A percentile compares a stretch with the other conserved stretches of the same genome.
phyloP scores from a whole-genome alignment of 306 rosid genomes.

The Pyrus communis region DNA sequence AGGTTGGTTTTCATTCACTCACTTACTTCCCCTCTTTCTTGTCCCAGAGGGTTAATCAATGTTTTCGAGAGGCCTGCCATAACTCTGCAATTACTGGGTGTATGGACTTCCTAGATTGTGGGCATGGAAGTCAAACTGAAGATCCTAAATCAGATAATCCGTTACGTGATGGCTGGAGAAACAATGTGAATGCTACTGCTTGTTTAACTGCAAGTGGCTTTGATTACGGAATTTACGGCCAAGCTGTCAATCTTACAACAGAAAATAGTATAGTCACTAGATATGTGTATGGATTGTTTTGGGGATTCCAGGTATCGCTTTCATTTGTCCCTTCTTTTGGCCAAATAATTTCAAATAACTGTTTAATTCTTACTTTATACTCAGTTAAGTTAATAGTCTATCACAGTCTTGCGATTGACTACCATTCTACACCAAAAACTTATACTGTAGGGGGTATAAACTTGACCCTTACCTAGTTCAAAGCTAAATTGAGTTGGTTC shows the following conservation, averaged over 20 bases:
- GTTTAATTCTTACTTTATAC: neutral
- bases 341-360: neutral
- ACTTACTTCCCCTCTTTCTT: constrained; percentile 17
- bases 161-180: neutral
- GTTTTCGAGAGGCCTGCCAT: constrained; percentile 55
- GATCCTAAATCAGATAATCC: neutral
- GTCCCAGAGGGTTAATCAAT: constrained; percentile 72
- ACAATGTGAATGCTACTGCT: neutral
- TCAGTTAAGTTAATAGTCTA: neutral
- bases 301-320: constrained; percentile 85
- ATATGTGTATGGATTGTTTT: constrained; percentile 64
- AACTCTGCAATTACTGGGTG: neutral
- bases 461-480: neutral
- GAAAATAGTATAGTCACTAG: constrained; percentile 28
- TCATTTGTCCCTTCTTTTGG: neutral
- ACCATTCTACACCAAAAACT: neutral
- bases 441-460: neutral
- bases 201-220: constrained; percentile 36
- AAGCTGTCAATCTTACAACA: constrained; percentile 54
- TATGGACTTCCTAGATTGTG: constrained; percentile 55
- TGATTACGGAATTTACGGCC: constrained; percentile 45
- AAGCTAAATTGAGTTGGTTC: neutral
- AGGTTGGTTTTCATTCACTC: neutral
- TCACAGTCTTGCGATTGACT: neutral
- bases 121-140: constrained; percentile 17